A percentile compares a stretch with the other conserved stretches of the same genome.
phyloP scores from a whole-genome alignment of 306 rosid genomes.

The Elaeagnus macrophylla region DNA sequence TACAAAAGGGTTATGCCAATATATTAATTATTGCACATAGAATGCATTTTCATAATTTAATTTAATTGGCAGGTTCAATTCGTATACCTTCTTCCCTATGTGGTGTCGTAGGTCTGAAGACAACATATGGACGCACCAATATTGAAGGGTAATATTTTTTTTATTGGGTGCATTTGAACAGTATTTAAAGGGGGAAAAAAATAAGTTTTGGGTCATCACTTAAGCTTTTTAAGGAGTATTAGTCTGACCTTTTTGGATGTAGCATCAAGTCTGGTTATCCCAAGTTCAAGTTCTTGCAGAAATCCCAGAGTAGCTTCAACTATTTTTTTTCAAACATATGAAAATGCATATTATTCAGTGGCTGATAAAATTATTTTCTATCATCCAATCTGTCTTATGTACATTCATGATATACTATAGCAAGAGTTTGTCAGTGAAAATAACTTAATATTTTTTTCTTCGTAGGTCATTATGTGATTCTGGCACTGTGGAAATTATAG shows the following conservation, averaged over 20 bases:
- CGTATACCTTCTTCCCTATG: conserved; percentile 98
- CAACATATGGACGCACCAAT: conserved; percentile 69
- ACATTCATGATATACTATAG: neutral
- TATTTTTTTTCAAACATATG: too few relatives aligned
- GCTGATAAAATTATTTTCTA: too few relatives aligned
- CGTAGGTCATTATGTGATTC: conserved; percentile 67
- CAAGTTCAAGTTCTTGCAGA: too few relatives aligned
- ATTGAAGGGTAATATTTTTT: conserved; percentile 63
- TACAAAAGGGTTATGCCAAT: conserved; percentile 13
- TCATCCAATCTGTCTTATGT: neutral
- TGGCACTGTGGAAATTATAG: conserved; percentile 93
- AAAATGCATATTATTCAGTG: too few relatives aligned
- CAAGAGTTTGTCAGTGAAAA: neutral
- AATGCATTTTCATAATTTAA: conserved; percentile 7
- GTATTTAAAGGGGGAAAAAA: too few relatives aligned
- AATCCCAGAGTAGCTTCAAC: too few relatives aligned
- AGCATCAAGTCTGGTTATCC: too few relatives aligned
- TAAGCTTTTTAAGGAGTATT: too few relatives aligned
- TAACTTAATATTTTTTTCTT: neutral
- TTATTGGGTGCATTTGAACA: neutral
- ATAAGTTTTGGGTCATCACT: too few relatives aligned
- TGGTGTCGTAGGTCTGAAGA: conserved; percentile 88
- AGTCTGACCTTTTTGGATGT: too few relatives aligned
- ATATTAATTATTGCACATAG: conserved; percentile 8
- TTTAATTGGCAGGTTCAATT: conserved; percentile 67